These are phyloP conservation scores for Trichosporon ovoides DNA, from an alignment of 1,284 basidiomycete genomes.

Conservation along the genomic window DNA sequence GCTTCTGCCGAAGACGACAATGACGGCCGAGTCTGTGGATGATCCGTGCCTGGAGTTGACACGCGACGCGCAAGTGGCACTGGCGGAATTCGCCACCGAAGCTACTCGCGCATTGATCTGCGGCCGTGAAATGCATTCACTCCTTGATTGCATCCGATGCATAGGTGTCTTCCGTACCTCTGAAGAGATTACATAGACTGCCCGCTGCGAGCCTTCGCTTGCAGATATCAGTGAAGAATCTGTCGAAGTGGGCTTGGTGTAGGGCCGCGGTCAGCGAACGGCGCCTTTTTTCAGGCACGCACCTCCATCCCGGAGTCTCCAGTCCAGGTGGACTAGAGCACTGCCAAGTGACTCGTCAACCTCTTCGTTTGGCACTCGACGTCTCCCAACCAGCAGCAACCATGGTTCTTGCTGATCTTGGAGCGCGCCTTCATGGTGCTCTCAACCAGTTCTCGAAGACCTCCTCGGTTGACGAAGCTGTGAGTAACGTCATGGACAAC, in stretches of 20 bases:
- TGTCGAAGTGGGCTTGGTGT: not conserved
- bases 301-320: not conserved
- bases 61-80: conserved; percentile 6
- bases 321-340: not conserved
- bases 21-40: not conserved
- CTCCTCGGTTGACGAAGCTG: conserved; percentile 83
- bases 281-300: conserved; percentile 4
- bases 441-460: conserved; percentile 83
- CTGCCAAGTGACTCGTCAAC: not conserved
- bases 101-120: too few species aligned
- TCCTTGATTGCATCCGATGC: too few species aligned
- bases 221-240: too few species aligned
- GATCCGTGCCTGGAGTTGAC: conserved; percentile 5
- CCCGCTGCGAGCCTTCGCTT: too few species aligned
- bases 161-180: too few species aligned
- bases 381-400: conserved; percentile 22
- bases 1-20: not conserved
- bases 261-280: not conserved
- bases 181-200: too few species aligned
- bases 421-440: conserved; percentile 86
- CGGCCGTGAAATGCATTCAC: too few species aligned
- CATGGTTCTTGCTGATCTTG: conserved; percentile 97
- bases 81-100: not conserved
- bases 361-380: not conserved
- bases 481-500: conserved; percentile 31